phyloP scores from a whole-genome alignment of 805 yeast species.

The Lachancea nothofagi region DNA sequence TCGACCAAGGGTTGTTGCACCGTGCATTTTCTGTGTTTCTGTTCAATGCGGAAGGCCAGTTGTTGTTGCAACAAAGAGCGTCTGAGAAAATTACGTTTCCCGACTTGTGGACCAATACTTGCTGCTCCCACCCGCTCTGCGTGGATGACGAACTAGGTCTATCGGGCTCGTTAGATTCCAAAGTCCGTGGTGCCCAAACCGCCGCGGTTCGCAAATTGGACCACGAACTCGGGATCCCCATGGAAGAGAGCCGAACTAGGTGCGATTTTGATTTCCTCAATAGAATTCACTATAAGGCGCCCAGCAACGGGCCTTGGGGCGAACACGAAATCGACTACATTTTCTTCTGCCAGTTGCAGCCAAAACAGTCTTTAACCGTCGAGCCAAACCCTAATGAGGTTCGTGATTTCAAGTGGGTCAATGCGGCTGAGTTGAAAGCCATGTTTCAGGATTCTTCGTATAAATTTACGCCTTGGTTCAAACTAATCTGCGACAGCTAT shows the following conservation, averaged over 20 bases:
- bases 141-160: constrained; percentile 74
- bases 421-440: constrained; percentile 54
- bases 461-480: constrained; percentile 96
- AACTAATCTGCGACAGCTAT: constrained; percentile 85
- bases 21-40: constrained; percentile 95
- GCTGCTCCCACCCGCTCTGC: constrained; percentile 96
- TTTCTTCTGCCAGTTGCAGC: constrained; percentile 59
- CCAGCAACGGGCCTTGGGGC: constrained; percentile 82
- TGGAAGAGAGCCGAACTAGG: constrained; percentile 49
- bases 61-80: constrained; percentile 92
- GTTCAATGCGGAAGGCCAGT: constrained; percentile 68
- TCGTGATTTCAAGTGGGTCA: constrained; percentile 71
- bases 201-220: constrained; percentile 92
- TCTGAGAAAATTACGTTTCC: constrained; percentile 96
- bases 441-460: constrained; percentile 70
- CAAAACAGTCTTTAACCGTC: constrained; percentile 41
- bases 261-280: constrained; percentile 77
- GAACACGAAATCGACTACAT: constrained; percentile 98
- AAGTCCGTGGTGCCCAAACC: constrained; percentile 69
- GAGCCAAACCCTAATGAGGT: constrained; percentile 78
- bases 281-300: constrained; percentile 91
- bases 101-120: constrained; percentile 96
- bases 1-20: constrained; percentile 80
- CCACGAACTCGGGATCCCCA: constrained; percentile 85
- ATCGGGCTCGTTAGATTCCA: constrained; percentile 41